phyloP scores from a whole-genome alignment of 768 basidiomycete genomes.

The Phylloporus rhodoxanthus region DNA sequence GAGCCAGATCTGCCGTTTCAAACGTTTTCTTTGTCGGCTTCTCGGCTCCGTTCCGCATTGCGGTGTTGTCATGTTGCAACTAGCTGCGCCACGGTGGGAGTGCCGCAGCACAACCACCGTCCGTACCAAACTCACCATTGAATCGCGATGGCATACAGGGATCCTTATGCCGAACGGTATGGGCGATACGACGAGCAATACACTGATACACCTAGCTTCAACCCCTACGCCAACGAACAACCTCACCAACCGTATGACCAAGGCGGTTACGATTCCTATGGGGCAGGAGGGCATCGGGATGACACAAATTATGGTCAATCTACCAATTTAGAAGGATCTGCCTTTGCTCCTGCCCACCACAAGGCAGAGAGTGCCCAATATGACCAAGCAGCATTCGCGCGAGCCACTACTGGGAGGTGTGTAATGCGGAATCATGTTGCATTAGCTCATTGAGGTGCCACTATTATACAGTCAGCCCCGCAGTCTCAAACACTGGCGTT shows the following conservation, averaged over 20 bases:
- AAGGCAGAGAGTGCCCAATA: constrained; percentile 35
- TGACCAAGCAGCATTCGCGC: constrained; percentile 40
- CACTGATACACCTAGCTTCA: constrained; percentile 33
- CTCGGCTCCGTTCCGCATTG: background rate
- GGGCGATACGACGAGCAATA: constrained; percentile 30
- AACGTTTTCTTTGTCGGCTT: background rate
- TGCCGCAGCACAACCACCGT: constrained; percentile 20
- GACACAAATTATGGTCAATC: constrained; percentile 26
- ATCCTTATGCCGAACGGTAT: constrained; percentile 43
- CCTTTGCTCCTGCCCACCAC: constrained; percentile 17
- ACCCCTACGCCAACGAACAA: constrained; percentile 41
- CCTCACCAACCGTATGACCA: constrained; percentile 53
- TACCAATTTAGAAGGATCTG: constrained; percentile 8
- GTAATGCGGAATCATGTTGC: constrained; percentile 10
- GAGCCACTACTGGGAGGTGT: constrained; percentile 25
- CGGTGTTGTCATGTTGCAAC: background rate
- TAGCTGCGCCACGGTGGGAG: constrained; percentile 9
- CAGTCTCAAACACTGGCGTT: constrained; percentile 47
- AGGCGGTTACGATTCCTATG: constrained; percentile 31
- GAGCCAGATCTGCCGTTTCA: background rate
- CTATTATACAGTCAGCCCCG: constrained; percentile 11
- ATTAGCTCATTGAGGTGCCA: constrained; percentile 2
- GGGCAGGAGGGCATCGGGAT: constrained; percentile 33
- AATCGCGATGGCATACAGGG: constrained; percentile 43
- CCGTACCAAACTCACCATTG: background rate